These are phyloP conservation scores for Sordaria brevicollis DNA, from an alignment of 495 filamentous ascomycete species.

Conservation along the genomic window DNA sequence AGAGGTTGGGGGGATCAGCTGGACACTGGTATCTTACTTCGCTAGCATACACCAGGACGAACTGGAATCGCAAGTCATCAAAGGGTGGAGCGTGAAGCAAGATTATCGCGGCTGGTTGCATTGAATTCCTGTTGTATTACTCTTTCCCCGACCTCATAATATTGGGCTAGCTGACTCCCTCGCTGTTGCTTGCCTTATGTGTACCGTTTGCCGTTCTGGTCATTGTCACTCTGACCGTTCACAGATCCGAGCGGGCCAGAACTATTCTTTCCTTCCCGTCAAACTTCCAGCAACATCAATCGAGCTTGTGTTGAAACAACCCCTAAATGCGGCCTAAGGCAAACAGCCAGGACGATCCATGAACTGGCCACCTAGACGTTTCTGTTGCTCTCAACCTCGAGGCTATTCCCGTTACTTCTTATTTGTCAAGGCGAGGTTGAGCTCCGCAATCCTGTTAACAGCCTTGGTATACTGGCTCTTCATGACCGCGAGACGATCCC, in stretches of 20 bases:
- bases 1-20: too few relatives aligned
- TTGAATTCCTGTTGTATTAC: neutral
- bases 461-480: too few relatives aligned
- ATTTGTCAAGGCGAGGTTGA: too few relatives aligned
- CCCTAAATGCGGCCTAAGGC: neutral
- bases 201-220: neutral
- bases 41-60: too few relatives aligned
- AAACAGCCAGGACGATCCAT: neutral
- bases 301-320: neutral
- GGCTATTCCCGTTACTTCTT: neutral
- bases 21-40: too few relatives aligned
- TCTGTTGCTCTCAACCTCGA: neutral
- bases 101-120: neutral
- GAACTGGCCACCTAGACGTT: neutral
- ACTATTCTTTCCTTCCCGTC: neutral
- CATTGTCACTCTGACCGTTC: neutral
- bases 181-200: neutral
- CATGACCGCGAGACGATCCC: too few relatives aligned
- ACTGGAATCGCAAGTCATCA: too few relatives aligned
- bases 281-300: neutral
- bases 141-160: neutral
- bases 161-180: neutral
- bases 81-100: neutral
- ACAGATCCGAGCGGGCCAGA: neutral
- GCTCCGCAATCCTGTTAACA: too few relatives aligned